Base-by-base conservation (phyloP, 2,329 filamentous ascomycete genomes). In the Amylocarpus encephaloides region DNA sequence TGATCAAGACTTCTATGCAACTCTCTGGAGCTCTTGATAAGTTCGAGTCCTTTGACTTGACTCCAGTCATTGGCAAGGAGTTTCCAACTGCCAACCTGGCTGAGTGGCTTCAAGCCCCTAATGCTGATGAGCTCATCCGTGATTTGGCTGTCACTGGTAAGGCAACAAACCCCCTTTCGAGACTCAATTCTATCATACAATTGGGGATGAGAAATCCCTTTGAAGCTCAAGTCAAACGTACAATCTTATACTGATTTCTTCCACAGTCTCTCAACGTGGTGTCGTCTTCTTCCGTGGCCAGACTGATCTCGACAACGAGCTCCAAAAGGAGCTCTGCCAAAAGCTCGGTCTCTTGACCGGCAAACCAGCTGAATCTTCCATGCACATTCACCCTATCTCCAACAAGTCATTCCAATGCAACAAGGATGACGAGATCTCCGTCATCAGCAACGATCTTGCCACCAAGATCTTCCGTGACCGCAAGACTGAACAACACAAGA, bases 31-130 rank as follows among this genome's bases (percentile, higher is more conserved):
- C 48, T 44, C 44, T 53, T 44, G 48, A 53, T 33, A 53, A 47
- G 82, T 78, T 74, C 53, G 71, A 79, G 53, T 71, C 71, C 2
- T 78, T 81, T 49, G 81, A 85, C 30, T 67, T 77, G 4, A 85
- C 81, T 1, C 81, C 81, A 0, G 67, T 76, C 38, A 83, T 85
- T 50, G 82, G 82, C 4, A 73, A 73, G 6, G 82, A 85, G 60
- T 85, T 75, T 54, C 70, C 74, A n/a, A 73, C 71, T 12, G 72
- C 77, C 32, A 76, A 82, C 54, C 70, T 85, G 0, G 75, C 75
- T 5, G 81, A 87, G 5, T 75, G 77, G 58, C 70, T 88, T 5
- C 69, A 79, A 26, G 77, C 79, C 0, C 71, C 77, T 0, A 82
- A 86, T 61, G 72, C 79, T 0, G 82, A 87, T 46, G 77, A 81